Conservation (phyloP, 2,329 filamentous ascomycete species). For the Ascochyta koolunga region DNA sequence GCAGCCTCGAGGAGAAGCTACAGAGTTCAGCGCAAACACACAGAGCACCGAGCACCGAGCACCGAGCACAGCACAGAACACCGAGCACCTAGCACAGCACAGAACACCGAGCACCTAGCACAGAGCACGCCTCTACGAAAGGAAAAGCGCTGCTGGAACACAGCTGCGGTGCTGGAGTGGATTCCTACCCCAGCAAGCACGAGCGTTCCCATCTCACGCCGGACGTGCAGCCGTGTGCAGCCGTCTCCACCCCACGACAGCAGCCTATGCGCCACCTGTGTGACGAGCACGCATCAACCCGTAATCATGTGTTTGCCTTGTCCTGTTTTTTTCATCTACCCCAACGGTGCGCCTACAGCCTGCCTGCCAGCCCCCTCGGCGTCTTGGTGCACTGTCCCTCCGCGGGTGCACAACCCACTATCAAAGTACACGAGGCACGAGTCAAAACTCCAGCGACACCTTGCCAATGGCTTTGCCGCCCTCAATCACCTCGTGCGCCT, state of each 20-base stretch:
- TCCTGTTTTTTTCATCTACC: background rate
- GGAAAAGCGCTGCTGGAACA: background rate
- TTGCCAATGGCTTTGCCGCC: conserved; percentile 48
- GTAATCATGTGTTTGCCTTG: conserved; percentile 25
- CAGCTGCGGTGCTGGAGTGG: background rate
- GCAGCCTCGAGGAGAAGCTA: background rate
- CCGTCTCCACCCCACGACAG: background rate
- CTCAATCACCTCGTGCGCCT: conserved; percentile 51
- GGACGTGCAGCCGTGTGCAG: conserved; percentile 12
- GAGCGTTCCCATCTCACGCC: conserved; percentile 3
- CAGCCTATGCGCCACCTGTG: conserved; percentile 15
- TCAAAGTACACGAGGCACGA: too few relatives aligned
- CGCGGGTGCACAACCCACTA: background rate
- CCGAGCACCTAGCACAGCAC: background rate
- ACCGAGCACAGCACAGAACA: too few relatives aligned
- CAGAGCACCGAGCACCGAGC: too few relatives aligned
- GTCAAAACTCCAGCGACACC: conserved; percentile 29
- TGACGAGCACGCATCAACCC: conserved; percentile 23
- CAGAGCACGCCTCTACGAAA: background rate
- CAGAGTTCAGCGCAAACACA: too few relatives aligned
- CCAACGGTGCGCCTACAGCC: too few relatives aligned
- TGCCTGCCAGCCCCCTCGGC: too few relatives aligned
- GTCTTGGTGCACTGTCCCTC: too few relatives aligned
- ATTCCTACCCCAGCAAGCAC: background rate
- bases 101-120: too few relatives aligned